Percentiles rank a stretch among this genome's conserved stretches.
Conservation (phyloP, 1,284 basidiomycete genomes). For the Erythrobasidium hasegawianum region DNA sequence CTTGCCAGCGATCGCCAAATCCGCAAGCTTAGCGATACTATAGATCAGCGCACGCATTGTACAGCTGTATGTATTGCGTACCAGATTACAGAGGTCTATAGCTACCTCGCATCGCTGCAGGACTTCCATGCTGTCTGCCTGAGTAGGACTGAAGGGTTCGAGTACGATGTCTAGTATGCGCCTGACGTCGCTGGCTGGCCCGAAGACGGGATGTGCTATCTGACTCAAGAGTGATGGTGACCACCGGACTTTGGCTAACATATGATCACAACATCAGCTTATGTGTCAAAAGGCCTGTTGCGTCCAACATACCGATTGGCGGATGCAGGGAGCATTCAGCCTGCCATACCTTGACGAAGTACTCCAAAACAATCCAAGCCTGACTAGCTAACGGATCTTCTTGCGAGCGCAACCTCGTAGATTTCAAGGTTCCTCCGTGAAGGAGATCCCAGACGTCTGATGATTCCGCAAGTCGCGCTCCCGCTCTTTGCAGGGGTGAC, state of each 20-base stretch:
- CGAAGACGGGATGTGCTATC: slow-evolving; percentile 11
- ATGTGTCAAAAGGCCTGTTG: not conserved
- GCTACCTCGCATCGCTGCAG: slow-evolving; percentile 7
- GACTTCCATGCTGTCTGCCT: not conserved
- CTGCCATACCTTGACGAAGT: slow-evolving; percentile 23
- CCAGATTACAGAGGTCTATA: not conserved
- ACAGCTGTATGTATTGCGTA: not conserved
- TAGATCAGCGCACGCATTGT: not conserved
- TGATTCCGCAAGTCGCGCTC: not conserved
- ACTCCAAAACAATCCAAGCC: slow-evolving; percentile 10
- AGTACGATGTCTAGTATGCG: slow-evolving; percentile 11
- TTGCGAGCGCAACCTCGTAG: not conserved
- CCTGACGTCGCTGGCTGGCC: slow-evolving; percentile 2
- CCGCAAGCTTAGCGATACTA: not conserved
- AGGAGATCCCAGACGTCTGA: slow-evolving; percentile 19
- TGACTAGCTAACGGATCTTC: not conserved
- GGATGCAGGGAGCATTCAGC: not conserved
- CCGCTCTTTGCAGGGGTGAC: slow-evolving; percentile 1
- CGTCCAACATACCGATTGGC: not conserved
- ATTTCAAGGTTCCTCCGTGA: not conserved
- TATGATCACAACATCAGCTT: not conserved
- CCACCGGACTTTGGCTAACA: not conserved
- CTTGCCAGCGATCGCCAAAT: slow-evolving; percentile 10
- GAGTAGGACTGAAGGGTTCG: slow-evolving; percentile 8
- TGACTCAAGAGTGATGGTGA: slow-evolving; percentile 14